Percentiles rank a stretch among this genome's conserved stretches.
Evolutionary conservation across 441 rosid species (phyloP).

Genomic region (Omphalea diandra): DNA sequence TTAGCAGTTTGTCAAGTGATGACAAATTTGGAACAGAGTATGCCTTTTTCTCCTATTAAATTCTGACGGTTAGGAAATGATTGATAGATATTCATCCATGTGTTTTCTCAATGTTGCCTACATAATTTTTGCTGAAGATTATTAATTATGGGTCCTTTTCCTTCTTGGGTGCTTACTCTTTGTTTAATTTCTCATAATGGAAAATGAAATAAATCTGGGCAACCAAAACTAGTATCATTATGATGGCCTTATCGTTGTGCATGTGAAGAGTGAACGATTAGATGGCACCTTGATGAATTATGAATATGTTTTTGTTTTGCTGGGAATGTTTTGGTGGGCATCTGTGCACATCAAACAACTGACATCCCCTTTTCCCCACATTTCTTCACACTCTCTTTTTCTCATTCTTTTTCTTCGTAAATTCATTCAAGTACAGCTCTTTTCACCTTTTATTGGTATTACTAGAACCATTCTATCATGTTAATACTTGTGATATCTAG

Average conservation of each 20-base stretch:
- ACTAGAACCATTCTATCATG: not conserved
- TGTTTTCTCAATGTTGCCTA: not conserved
- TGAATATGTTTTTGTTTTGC: not conserved
- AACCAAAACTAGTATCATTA: not conserved
- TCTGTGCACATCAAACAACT: not conserved
- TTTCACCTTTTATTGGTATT: not conserved
- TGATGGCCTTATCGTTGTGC: not conserved
- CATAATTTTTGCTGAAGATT: not conserved
- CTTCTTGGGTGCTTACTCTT: not conserved
- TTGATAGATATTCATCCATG: not conserved
- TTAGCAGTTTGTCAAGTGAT: conserved; percentile 35
- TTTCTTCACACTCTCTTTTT: not conserved
- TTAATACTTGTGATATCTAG: too few species aligned
- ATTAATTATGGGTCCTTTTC: not conserved
- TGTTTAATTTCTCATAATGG: not conserved
- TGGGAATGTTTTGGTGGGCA: not conserved
- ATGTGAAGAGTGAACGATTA: not conserved
- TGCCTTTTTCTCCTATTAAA: conserved; percentile 19
- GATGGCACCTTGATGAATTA: not conserved
- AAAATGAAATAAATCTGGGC: not conserved
- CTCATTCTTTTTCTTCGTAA: too few species aligned
- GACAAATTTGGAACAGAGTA: conserved; percentile 34
- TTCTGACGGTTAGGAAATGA: not conserved
- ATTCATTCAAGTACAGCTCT: too few species aligned
- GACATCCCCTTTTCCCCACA: not conserved